phyloP scores from a whole-genome alignment of 768 basidiomycete genomes.

The Leccinum sublutescens region DNA sequence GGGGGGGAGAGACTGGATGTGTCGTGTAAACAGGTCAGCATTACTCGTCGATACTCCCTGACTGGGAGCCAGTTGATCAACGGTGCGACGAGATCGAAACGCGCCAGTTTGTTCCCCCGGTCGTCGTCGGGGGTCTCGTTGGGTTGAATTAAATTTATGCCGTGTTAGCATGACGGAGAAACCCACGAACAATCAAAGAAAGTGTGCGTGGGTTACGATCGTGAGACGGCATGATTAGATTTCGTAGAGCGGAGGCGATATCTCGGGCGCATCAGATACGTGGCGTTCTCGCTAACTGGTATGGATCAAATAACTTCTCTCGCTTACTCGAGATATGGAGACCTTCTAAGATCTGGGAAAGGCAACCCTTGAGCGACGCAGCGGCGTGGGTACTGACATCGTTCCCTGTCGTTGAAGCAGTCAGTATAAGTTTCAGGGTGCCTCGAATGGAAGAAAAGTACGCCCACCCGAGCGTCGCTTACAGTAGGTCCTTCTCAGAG shows the following conservation, averaged over 20 bases:
- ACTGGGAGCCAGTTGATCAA: neutral
- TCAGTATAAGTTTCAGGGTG: neutral
- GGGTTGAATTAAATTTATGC: neutral
- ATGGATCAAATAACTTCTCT: slow-evolving; percentile 14
- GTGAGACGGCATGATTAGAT: neutral
- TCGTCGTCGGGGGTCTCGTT: neutral
- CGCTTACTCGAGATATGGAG: slow-evolving; percentile 10
- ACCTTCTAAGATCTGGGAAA: neutral
- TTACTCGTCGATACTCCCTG: neutral
- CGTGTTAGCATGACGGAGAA: too few species aligned
- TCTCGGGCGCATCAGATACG: slow-evolving; percentile 7
- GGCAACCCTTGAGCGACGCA: neutral
- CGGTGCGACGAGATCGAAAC: neutral
- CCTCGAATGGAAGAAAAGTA: neutral
- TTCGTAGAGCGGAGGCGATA: neutral
- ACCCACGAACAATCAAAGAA: neutral
- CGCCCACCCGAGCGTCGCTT: neutral
- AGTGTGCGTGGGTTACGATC: neutral
- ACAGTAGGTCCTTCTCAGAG: neutral
- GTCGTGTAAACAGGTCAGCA: neutral
- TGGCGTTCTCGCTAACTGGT: neutral
- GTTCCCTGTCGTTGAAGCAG: neutral
- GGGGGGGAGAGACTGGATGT: neutral
- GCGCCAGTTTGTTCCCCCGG: neutral
- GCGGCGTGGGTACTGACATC: neutral